phyloP scores from a whole-genome alignment of 2,329 filamentous ascomycete genomes.

The Aspergillus udagawae region DNA sequence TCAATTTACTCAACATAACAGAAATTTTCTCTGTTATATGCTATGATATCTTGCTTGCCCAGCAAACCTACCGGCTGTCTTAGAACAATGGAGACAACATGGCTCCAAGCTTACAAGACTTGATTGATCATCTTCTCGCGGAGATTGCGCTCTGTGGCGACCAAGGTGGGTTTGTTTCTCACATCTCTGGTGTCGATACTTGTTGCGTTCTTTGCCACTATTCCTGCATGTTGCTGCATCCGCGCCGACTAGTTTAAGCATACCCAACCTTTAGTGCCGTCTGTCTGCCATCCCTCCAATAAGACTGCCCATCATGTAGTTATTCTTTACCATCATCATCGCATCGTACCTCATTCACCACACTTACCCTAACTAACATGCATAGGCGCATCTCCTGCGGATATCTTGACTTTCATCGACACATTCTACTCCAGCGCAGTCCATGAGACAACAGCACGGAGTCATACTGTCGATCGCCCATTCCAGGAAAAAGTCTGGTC shows the following conservation, averaged over 20 bases:
- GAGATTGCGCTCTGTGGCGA: slow-evolving; percentile 57
- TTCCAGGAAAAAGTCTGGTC: slow-evolving; percentile 55
- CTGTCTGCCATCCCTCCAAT: neutral
- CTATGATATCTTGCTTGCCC: neutral
- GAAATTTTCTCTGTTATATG: slow-evolving; percentile 1
- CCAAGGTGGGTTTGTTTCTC: slow-evolving; percentile 38
- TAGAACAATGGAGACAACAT: slow-evolving; percentile 29
- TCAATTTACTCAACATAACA: neutral
- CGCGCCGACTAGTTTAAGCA: slow-evolving; percentile 1
- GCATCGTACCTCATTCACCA: neutral
- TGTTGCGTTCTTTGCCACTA: slow-evolving; percentile 1
- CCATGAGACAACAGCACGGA: slow-evolving; percentile 15
- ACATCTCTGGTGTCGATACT: neutral
- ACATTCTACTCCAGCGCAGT: slow-evolving; percentile 31
- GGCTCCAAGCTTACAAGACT: slow-evolving; percentile 51
- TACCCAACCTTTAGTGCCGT: neutral
- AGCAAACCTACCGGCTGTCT: neutral
- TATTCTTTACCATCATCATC: neutral
- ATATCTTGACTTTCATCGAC: slow-evolving; percentile 33
- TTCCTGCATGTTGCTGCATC: slow-evolving; percentile 7
- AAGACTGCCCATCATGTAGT: neutral
- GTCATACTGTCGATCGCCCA: slow-evolving; percentile 42
- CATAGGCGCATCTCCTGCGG: slow-evolving; percentile 32
- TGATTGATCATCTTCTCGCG: slow-evolving; percentile 56
- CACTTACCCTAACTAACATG: slow-evolving; percentile 16